Evolutionary conservation across 805 yeast genomes (phyloP).

Genomic region (Lipomyces orientalis): DNA sequence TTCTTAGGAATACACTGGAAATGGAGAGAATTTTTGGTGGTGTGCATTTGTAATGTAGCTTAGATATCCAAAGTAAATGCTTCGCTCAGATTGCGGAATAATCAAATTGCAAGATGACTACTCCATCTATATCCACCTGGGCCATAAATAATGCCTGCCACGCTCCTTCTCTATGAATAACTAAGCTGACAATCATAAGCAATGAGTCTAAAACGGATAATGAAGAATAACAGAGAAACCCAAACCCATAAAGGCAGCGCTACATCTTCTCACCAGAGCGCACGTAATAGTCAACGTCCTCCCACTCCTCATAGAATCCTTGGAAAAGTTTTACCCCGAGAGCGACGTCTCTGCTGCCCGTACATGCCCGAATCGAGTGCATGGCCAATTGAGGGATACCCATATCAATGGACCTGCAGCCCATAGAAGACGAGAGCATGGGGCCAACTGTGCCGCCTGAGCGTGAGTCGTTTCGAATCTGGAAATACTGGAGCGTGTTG

Average conservation of each 20-base stretch:
- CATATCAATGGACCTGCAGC: slow-evolving; percentile 61
- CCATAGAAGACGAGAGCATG: slow-evolving; percentile 49
- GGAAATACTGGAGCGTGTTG: slow-evolving; percentile 76
- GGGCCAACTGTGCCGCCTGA: slow-evolving; percentile 93
- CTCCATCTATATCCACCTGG: too few relatives aligned
- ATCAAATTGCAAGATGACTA: too few relatives aligned
- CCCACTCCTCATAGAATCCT: slow-evolving; percentile 72
- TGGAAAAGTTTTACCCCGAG: slow-evolving; percentile 71
- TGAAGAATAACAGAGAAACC: not conserved
- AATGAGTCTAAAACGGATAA: slow-evolving; percentile 1
- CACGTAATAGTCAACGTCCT: slow-evolving; percentile 48
- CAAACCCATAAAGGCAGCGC: not conserved
- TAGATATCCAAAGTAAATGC: too few relatives aligned
- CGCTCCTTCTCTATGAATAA: too few relatives aligned
- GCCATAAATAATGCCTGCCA: too few relatives aligned
- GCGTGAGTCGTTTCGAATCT: slow-evolving; percentile 81
- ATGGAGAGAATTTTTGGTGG: too few relatives aligned
- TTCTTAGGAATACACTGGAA: too few relatives aligned
- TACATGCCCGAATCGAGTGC: slow-evolving; percentile 85
- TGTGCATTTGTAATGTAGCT: too few relatives aligned
- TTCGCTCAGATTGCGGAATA: too few relatives aligned
- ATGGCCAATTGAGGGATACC: slow-evolving; percentile 85
- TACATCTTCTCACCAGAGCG: slow-evolving; percentile 38
- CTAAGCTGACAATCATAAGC: not conserved
- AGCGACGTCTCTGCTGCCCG: slow-evolving; percentile 76